Base-by-base conservation (phyloP, 331 rosid species). In the Pyracantha coccinea region DNA sequence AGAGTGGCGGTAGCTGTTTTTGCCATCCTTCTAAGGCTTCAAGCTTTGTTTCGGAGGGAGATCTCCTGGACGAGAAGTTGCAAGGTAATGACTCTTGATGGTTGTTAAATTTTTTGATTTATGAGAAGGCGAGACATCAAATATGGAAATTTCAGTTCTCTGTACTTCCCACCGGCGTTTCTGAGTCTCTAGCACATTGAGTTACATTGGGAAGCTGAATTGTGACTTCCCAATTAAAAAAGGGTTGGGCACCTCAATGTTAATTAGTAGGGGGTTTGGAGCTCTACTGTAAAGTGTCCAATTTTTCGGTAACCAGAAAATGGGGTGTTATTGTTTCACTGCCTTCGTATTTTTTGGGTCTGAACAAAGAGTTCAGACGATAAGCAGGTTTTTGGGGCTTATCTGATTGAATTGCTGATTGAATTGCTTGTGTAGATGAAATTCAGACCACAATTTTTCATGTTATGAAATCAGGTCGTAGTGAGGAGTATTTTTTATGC, bases 371-470 rank as follows among this genome's bases (percentile, higher is more conserved):
- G 58, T 16, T 27, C 35, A 66, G 50, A 79, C 82, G 89, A 85
- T 85, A 84, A 86, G 89, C 96, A 74, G 77, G 54, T 77, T 78
- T 78, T 55, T 76, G 38, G 80, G 79, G 96, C 90, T 88, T 86
- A 77, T 88, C 91, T 72, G 53, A 83, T 53, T 78, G 57, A 75
- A 77, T 86, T 83, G 60, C 91, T 72, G 53, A 83, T 53, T 78
- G 57, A 75, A 77, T 86, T 83, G 60, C 75, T 82, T 88, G 91
- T 87, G 80, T 78, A 72, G 59, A 41, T 68, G 66, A 73, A 44
- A 73, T 44, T 58, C 28, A 5, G 2, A 58, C 29, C 63, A 53
- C 63, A 58, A 11, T 9, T 58, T 21, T 21, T 20, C 1, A 2
- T 53, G 28, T 58, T 11, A 23, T 23, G 63, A 58, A 58, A 58